Conservation (phyloP, 1,139 yeast species). For the Chernovozyma sophiae-reginae region DNA sequence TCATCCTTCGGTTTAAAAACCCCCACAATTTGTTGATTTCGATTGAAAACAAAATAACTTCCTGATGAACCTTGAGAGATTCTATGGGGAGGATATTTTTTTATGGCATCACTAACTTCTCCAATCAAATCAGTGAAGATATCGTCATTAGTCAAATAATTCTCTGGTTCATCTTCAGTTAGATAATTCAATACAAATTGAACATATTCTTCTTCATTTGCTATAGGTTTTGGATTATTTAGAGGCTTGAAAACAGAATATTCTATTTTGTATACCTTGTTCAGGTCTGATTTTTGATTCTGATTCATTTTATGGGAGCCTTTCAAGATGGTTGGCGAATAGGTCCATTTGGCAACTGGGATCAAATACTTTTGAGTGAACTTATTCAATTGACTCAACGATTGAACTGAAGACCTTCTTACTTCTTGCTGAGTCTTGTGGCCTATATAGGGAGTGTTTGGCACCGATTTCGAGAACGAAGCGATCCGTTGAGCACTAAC, state of each 20-base stretch:
- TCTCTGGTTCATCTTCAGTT: neutral
- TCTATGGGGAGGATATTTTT: constrained; percentile 40
- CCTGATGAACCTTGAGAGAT: constrained; percentile 71
- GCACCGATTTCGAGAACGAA: neutral
- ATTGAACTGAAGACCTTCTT: constrained; percentile 11
- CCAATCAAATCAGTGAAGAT: constrained; percentile 22
- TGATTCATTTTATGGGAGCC: constrained; percentile 6
- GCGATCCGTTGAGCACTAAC: neutral
- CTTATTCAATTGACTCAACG: constrained; percentile 13
- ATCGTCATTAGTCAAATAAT: neutral
- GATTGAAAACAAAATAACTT: constrained; percentile 54
- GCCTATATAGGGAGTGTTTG: neutral
- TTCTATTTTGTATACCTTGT: constrained; percentile 22
- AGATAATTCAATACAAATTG: neutral
- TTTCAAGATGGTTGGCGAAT: constrained; percentile 18
- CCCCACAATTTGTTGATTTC: constrained; percentile 33
- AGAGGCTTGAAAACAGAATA: constrained; percentile 24
- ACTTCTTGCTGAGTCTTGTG: constrained; percentile 1
- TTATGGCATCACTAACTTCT: constrained; percentile 7
- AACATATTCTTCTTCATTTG: constrained; percentile 14
- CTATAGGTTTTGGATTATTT: constrained; percentile 14
- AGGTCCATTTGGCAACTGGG: constrained; percentile 29
- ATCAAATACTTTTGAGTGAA: constrained; percentile 23
- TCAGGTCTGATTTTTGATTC: constrained; percentile 1
- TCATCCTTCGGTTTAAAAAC: constrained; percentile 80